Conservation (phyloP, 2,329 filamentous ascomycete genomes). For the Talaromyces sp. region DNA sequence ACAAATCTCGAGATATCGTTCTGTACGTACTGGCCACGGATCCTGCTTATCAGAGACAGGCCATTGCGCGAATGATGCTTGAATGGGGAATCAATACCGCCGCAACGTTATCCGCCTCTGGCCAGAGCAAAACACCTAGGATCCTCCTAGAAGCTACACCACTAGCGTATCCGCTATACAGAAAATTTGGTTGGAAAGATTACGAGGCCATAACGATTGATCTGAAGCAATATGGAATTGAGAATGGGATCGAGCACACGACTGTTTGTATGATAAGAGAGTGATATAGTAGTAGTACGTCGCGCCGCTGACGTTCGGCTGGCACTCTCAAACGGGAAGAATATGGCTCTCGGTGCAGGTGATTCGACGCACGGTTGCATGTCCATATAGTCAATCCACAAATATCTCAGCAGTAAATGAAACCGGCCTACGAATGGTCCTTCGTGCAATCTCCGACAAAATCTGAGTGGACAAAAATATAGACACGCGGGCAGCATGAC, state of each 20-base stretch:
- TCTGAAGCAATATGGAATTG: not conserved
- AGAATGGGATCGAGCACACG: not conserved
- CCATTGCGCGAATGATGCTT: not conserved
- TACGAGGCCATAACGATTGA: not conserved
- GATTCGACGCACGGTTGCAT: not conserved
- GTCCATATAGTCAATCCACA: not conserved
- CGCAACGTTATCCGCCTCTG: not conserved
- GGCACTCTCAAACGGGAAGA: not conserved
- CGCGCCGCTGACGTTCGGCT: not conserved
- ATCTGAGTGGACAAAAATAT: not conserved
- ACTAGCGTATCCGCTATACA: not conserved
- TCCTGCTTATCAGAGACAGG: not conserved
- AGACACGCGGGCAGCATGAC: conserved; percentile 1
- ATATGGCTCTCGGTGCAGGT: not conserved
- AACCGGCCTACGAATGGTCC: not conserved
- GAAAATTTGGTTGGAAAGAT: not conserved
- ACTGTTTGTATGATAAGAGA: not conserved
- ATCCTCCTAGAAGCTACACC: not conserved
- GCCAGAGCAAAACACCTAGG: not conserved
- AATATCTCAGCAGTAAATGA: not conserved
- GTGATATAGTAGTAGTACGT: not conserved
- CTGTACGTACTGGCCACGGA: not conserved
- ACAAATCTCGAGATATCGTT: not conserved
- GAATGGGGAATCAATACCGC: not conserved
- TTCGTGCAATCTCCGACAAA: not conserved